Base-by-base conservation (phyloP, 441 rosid species). In the Aleurites moluccanus region DNA sequence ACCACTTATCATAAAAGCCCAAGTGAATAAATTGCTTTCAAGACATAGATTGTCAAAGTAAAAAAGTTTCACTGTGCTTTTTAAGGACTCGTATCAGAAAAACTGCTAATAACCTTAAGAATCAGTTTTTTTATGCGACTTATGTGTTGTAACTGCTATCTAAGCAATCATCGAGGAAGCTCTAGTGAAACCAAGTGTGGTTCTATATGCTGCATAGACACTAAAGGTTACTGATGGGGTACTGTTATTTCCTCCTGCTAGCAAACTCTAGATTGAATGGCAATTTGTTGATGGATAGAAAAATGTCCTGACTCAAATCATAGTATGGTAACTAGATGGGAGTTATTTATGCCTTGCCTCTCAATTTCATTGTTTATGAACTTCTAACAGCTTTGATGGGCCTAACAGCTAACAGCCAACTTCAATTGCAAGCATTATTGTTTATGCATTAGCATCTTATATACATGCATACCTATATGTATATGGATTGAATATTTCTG, bases 191-290 rank as follows among this genome's bases (percentile, higher is more conserved):
- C 6, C 66, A 44, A 15, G 68, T 50, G 25, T 55, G 57, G 56
- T 60, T 55, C 64, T 16, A 6, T 28, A 63, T 45, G 20, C 50
- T 74, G 30, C 55, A 35, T 15, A 2, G 60, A 50, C 1, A 21
- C 21, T 16, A 57, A 59, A 23, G 61, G 14, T 56, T 27, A 59
- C 38, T 25, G 16, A 25, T 25, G 15, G 67, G 10, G n/a, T 4
- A 28, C 20, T 23, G 6, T 57, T 38, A 44, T 21, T 66, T 28
- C 33, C 59, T 38, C 20, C 8, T 21, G 15, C 47, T 47, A 45
- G 72, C 15, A 25, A 67, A 67, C 40, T 75, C 16, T 66, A 60
- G 73, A 69, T 60, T 47, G 15, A 65, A 25, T 44, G 40, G 30
- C 18, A 35, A n/a, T 38, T 64, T 38, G 7, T 3, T 27, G 11